Evolutionary conservation across 2,329 filamentous ascomycete genomes (phyloP).

Genomic region (Aspergillus bombycis): DNA sequence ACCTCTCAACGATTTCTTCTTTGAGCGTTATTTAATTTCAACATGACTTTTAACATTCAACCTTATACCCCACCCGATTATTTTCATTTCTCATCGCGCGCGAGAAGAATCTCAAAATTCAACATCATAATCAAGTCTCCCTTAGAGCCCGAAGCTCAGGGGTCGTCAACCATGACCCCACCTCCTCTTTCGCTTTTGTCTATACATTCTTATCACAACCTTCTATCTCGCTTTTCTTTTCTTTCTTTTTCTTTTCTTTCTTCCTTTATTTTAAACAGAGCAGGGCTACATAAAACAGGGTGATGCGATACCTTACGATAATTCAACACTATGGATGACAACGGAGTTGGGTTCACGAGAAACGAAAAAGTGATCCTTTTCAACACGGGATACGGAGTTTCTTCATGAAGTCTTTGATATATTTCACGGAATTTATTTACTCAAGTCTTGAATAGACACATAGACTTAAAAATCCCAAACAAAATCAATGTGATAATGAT

Average conservation of each 20-base stretch:
- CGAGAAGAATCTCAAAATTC: slow-evolving; percentile 20
- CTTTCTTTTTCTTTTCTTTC: slow-evolving; percentile 10
- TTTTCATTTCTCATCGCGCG: slow-evolving; percentile 16
- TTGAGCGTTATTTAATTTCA: slow-evolving; percentile 44
- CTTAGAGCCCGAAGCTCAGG: slow-evolving; percentile 13
- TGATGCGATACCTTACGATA: slow-evolving; percentile 15
- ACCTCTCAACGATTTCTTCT: slow-evolving; percentile 47
- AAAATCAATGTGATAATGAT: not conserved
- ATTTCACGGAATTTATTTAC: slow-evolving; percentile 13
- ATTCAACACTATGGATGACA: slow-evolving; percentile 29
- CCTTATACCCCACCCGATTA: slow-evolving; percentile 38
- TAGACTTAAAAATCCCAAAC: not conserved
- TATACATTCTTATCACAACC: not conserved
- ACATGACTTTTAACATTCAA: slow-evolving; percentile 34
- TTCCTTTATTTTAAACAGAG: slow-evolving; percentile 7
- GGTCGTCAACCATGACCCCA: not conserved
- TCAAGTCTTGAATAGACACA: not conserved
- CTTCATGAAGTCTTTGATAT: slow-evolving; percentile 13
- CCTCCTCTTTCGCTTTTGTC: slow-evolving; percentile 1
- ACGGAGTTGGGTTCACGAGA: slow-evolving; percentile 28
- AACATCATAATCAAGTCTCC: slow-evolving; percentile 21
- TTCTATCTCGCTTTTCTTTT: slow-evolving; percentile 13
- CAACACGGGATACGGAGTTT: slow-evolving; percentile 34
- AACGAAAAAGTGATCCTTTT: slow-evolving; percentile 28
- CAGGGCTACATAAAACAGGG: slow-evolving; percentile 10